phyloP scores from a whole-genome alignment of 2,329 filamentous ascomycete genomes.

The Colletotrichum sp. region DNA sequence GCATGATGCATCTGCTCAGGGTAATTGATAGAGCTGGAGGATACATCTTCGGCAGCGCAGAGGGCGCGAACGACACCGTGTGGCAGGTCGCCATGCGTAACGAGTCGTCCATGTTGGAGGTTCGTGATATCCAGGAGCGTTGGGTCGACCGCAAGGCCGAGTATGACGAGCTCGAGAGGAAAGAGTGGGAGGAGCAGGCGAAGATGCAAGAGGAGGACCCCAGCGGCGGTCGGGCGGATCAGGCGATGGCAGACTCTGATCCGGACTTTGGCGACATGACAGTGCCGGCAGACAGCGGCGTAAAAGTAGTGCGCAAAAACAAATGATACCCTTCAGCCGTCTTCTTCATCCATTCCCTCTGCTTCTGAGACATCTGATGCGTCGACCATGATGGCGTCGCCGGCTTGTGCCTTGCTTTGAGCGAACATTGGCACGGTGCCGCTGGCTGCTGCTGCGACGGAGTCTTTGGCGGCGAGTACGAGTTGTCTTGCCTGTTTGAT shows the following conservation, averaged over 20 bases:
- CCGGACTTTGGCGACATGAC: constrained; percentile 58
- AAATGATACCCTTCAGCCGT: constrained; percentile 55
- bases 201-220: constrained; percentile 43
- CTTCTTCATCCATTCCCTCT: constrained; percentile 51
- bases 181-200: constrained; percentile 77
- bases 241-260: constrained; percentile 45
- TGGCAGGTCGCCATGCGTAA: constrained; percentile 95
- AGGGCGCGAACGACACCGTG: constrained; percentile 94
- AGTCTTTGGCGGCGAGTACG: constrained; percentile 67
- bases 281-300: constrained; percentile 64
- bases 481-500: constrained; percentile 77
- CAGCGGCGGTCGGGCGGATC: neutral
- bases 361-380: constrained; percentile 46
- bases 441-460: neutral
- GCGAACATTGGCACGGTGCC: constrained; percentile 2
- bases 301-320: constrained; percentile 74
- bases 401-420: constrained; percentile 73
- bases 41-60: constrained; percentile 88
- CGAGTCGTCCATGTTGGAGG: constrained; percentile 76
- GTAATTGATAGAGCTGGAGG: constrained; percentile 92
- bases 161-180: constrained; percentile 80
- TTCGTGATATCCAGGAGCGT: constrained; percentile 90
- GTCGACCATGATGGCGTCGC: constrained; percentile 43
- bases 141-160: constrained; percentile 93
- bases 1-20: constrained; percentile 90